phyloP scores from a whole-genome alignment of 768 basidiomycete genomes.

The Boletus edulis region DNA sequence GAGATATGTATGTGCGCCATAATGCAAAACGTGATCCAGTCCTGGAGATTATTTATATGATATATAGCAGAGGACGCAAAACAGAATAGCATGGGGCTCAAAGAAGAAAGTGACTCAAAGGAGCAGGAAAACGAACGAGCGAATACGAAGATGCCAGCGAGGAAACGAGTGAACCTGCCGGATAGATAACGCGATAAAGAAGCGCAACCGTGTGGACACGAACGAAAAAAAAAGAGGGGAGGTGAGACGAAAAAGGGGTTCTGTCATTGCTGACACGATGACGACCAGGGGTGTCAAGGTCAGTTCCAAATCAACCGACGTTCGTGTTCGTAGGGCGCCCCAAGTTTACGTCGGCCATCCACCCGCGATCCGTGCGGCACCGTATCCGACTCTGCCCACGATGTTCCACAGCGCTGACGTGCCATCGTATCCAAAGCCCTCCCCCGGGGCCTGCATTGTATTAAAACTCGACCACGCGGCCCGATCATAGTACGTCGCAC shows the following conservation, averaged over 20 bases:
- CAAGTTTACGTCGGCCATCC: slow-evolving; percentile 70
- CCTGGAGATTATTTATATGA: slow-evolving; percentile 11
- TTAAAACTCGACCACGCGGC: slow-evolving; percentile 81
- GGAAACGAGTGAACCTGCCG: background rate
- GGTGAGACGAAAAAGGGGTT: background rate
- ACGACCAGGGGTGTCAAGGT: slow-evolving; percentile 7
- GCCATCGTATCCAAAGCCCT: slow-evolving; percentile 63
- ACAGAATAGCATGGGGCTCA: background rate
- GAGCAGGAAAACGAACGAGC: slow-evolving; percentile 7
- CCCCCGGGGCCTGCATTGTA: slow-evolving; percentile 62
- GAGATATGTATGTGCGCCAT: background rate
- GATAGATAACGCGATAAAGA: slow-evolving; percentile 20
- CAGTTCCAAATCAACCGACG: background rate
- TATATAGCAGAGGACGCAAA: slow-evolving; percentile 1
- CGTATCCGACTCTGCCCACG: slow-evolving; percentile 68
- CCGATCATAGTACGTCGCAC: slow-evolving; percentile 75
- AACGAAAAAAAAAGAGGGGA: slow-evolving; percentile 5
- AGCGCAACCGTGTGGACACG: slow-evolving; percentile 16
- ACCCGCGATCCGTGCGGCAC: slow-evolving; percentile 70
- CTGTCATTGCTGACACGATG: slow-evolving; percentile 10
- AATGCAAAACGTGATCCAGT: slow-evolving; percentile 10
- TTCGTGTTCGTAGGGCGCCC: background rate
- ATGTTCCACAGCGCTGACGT: slow-evolving; percentile 67
- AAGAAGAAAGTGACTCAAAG: background rate
- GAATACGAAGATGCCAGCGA: background rate